Percentiles rank a stretch among this genome's conserved stretches.
These are phyloP conservation scores for Aspergillus sp. DNA, from an alignment of 2,329 filamentous ascomycete species.

Conservation along the genomic window DNA sequence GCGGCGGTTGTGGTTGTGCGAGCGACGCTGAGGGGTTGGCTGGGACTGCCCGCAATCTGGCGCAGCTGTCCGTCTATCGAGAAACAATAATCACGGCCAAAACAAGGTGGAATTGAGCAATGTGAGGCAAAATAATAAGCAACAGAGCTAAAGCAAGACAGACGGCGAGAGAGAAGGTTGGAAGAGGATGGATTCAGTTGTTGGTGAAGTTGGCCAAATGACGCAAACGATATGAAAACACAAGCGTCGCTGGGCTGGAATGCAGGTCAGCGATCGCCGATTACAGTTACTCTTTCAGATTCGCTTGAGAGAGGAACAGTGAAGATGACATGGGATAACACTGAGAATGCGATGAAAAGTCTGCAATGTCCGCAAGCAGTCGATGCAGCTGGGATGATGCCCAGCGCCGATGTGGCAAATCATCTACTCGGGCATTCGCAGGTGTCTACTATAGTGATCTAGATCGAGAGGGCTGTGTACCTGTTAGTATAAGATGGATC, in stretches of 20 bases:
- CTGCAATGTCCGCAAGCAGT: constrained; percentile 10
- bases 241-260: neutral
- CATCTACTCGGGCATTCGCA: neutral
- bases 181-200: constrained; percentile 9
- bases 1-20: constrained; percentile 17
- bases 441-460: neutral
- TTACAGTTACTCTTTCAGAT: neutral
- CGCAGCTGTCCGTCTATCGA: neutral
- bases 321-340: neutral
- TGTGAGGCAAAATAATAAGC: neutral
- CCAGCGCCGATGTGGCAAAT: constrained; percentile 3
- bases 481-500: neutral
- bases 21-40: constrained; percentile 23
- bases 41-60: constrained; percentile 14
- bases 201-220: constrained; percentile 16
- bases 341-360: neutral
- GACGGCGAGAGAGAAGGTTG: neutral
- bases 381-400: neutral
- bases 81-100: neutral
- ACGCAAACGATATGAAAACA: constrained; percentile 29
- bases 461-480: neutral
- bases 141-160: neutral
- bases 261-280: neutral
- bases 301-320: neutral
- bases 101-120: neutral